Base-by-base conservation (phyloP, 805 yeast genomes). In the Candida andamanensis region DNA sequence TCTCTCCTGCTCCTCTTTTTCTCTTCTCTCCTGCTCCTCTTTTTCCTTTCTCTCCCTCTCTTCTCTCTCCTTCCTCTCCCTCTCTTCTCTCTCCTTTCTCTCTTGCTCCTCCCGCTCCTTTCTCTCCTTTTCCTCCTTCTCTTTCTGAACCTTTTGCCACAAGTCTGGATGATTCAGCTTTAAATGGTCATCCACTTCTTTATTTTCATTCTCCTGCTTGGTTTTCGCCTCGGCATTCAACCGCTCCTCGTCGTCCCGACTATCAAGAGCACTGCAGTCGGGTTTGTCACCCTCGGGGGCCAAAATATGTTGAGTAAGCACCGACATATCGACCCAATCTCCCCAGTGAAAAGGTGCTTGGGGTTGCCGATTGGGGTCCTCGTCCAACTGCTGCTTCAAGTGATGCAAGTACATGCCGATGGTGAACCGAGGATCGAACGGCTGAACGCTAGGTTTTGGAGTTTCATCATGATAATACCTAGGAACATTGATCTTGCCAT, bases 251-350 rank as follows among this genome's bases (percentile, higher is more conserved):
- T 33, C 46, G 12, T 36, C 42, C 25, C 45, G 32, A 2, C 69
- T 66, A 38, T 73, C 73, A 14, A 71, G 60, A 30, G 69, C 49
- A 28, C 56, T 54, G 47, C 76, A 70, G 32, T 49, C 57, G 25
- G 72, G 71, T 17, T 49, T 45, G 19, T 49, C 41, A 32, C 56
- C 20, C 4, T 32, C 37, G 15, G 50, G 43, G 2, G 54, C 49
- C 24, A 48, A 42, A 9, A 51, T 30, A 39, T 64, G 47, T 28
- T 62, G 57, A 29, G 60, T 54, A 39, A 70, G 50, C 15, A 56
- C 53, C 6, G 65, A 58, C 54, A 72, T 54, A 36, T 73, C 77
- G 4, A 63, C 60, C 70, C 78, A 74, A 46, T 74, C 80, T 35
- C 59, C 60, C 80, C 79, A 74, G 41, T 72, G 73, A 51, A 74